A percentile compares a stretch with the other conserved stretches of the same genome.
Evolutionary conservation across 139 green algal genomes (phyloP).

Genomic region (Eudorina sp.): DNA sequence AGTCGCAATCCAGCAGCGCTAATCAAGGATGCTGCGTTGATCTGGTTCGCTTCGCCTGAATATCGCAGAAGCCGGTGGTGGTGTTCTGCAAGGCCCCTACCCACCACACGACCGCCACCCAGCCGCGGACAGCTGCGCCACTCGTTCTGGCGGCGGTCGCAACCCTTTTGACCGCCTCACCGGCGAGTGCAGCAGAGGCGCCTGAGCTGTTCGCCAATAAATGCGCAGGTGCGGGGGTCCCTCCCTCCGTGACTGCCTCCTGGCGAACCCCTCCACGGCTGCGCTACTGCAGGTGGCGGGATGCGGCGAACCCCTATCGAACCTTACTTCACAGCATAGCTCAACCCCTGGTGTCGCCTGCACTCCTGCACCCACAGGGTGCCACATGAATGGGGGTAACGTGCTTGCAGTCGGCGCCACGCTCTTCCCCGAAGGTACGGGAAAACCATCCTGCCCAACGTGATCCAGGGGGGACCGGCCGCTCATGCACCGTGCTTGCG

Average conservation of each 20-base stretch:
- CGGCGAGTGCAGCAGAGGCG: not conserved
- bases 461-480: too few relatives aligned
- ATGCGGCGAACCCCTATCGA: too few relatives aligned
- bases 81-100: not conserved
- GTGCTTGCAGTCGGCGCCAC: constrained; percentile 76
- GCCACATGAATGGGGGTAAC: constrained; percentile 85
- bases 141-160: not conserved
- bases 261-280: too few relatives aligned
- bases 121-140: not conserved
- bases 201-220: constrained; percentile 23
- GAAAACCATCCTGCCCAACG: too few relatives aligned
- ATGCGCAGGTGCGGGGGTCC: constrained; percentile 38
- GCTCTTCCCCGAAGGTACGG: constrained; percentile 69
- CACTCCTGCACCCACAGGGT: constrained; percentile 68
- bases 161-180: not conserved
- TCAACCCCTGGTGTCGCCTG: too few relatives aligned
- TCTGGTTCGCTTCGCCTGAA: too few relatives aligned
- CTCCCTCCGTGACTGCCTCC: too few relatives aligned
- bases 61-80: not conserved
- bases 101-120: not conserved
- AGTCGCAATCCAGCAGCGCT: too few relatives aligned
- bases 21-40: too few relatives aligned
- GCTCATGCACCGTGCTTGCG: too few relatives aligned
- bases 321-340: too few relatives aligned
- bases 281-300: too few relatives aligned